Percentiles rank a stretch among this genome's conserved stretches.
Evolutionary conservation across 192 early-diverging fungal species (phyloP).

Genomic region (Coemansia sp.): DNA sequence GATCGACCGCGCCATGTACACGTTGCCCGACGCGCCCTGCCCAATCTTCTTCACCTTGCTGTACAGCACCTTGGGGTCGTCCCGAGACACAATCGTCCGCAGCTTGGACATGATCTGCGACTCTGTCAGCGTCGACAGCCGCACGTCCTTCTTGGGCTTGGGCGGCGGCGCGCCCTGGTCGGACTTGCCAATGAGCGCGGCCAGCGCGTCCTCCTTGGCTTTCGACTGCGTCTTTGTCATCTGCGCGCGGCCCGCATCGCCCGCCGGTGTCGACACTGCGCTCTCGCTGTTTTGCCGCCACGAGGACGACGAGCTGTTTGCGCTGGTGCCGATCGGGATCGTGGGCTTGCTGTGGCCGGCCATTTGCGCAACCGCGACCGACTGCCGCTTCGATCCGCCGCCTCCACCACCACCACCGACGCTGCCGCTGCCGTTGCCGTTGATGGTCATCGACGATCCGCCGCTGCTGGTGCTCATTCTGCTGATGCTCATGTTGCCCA

Average conservation of each 20-base stretch:
- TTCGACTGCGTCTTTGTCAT: slow-evolving; percentile 52
- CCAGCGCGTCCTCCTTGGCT: slow-evolving; percentile 54
- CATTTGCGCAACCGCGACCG: slow-evolving; percentile 23
- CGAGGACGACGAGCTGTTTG: slow-evolving; percentile 1
- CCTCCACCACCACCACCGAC: slow-evolving; percentile 7
- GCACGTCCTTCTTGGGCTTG: slow-evolving; percentile 69
- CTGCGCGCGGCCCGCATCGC: slow-evolving; percentile 20
- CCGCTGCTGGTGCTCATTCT: slow-evolving; percentile 20
- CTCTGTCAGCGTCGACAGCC: slow-evolving; percentile 86
- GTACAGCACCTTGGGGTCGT: slow-evolving; percentile 88
- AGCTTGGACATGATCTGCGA: slow-evolving; percentile 93
- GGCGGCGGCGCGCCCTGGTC: slow-evolving; percentile 40
- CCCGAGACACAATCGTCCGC: slow-evolving; percentile 81
- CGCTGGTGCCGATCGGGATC: slow-evolving; percentile 13
- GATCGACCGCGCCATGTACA: slow-evolving; percentile 79
- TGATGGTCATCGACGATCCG: slow-evolving; percentile 11
- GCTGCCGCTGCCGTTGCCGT: slow-evolving; percentile 10
- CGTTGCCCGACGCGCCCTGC: slow-evolving; percentile 96
- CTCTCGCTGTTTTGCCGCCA: slow-evolving; percentile 33
- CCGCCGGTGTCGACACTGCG: slow-evolving; percentile 28
- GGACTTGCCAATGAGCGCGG: slow-evolving; percentile 49
- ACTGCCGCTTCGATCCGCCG: slow-evolving; percentile 18
- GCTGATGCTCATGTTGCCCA: slow-evolving; percentile 45
- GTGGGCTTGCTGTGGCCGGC: slow-evolving; percentile 28
- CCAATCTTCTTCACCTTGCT: slow-evolving; percentile 95